Conservation (phyloP, 257 asterid species). For the Capsicum baccatum region DNA sequence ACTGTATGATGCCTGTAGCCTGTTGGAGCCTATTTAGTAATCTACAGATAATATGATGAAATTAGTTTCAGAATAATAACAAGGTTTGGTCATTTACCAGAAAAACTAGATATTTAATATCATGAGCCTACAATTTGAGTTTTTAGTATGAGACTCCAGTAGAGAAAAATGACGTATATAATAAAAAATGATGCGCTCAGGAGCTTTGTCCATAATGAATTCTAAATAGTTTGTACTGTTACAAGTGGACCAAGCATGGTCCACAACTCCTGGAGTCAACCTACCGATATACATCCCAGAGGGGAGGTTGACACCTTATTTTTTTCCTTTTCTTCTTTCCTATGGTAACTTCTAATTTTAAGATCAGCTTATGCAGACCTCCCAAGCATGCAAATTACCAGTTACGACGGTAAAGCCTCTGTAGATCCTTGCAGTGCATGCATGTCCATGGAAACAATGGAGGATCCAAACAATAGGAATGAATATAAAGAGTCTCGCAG, state of each 20-base stretch:
- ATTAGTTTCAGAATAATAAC: neutral
- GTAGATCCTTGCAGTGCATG: constrained; percentile 70
- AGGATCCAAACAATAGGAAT: constrained; percentile 84
- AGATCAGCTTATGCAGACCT: neutral
- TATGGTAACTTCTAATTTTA: neutral
- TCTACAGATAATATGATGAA: neutral
- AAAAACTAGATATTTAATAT: neutral
- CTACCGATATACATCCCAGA: neutral
- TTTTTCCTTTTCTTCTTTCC: neutral
- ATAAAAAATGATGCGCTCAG: neutral
- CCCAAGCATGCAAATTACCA: constrained; percentile 26
- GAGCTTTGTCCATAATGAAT: constrained; percentile 17
- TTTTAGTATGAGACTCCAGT: neutral
- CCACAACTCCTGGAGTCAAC: neutral
- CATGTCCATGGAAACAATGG: constrained; percentile 88
- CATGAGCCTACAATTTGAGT: neutral
- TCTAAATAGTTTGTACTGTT: neutral
- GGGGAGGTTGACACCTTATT: neutral
- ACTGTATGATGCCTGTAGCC: neutral
- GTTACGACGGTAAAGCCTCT: constrained; percentile 27
- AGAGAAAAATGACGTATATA: neutral
- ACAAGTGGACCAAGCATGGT: neutral
- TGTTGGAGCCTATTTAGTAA: neutral
- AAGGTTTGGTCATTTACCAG: neutral
- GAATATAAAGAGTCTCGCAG: constrained; percentile 68